These are phyloP conservation scores for Suillus fuscotomentosus DNA, from an alignment of 768 basidiomycete species.

Conservation along the genomic window DNA sequence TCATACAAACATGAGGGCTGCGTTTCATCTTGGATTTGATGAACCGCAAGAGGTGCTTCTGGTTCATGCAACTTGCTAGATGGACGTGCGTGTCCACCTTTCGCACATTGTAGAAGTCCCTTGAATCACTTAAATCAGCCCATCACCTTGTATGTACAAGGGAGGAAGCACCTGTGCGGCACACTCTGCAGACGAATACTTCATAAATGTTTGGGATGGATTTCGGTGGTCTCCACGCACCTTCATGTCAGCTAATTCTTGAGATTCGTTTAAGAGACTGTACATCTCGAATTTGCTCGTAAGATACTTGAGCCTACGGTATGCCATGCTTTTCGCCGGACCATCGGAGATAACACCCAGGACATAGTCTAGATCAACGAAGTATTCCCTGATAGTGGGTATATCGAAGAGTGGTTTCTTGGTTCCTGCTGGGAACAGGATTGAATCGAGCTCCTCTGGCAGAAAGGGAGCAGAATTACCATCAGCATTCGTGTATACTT, in stretches of 20 bases:
- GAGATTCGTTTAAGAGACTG: slow-evolving; percentile 85
- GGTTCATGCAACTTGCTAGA: slow-evolving; percentile 99
- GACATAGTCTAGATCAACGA: slow-evolving; percentile 91
- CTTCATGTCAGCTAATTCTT: slow-evolving; percentile 97
- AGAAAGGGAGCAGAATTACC: slow-evolving; percentile 2
- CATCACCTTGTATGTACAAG: not conserved
- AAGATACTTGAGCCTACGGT: slow-evolving; percentile 86
- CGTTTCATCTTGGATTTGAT: slow-evolving; percentile 99
- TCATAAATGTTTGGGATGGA: not conserved
- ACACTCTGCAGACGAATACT: slow-evolving; percentile 20
- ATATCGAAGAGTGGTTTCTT: slow-evolving; percentile 70
- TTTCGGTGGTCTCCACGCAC: slow-evolving; percentile 38
- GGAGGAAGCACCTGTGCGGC: slow-evolving; percentile 27
- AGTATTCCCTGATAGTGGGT: slow-evolving; percentile 91
- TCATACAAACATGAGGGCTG: slow-evolving; percentile 60
- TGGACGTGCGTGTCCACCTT: slow-evolving; percentile 99
- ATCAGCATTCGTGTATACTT: slow-evolving; percentile 57
- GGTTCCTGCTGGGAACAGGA: slow-evolving; percentile 21
- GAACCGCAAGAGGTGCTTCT: slow-evolving; percentile 96
- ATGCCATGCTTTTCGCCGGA: slow-evolving; percentile 95
- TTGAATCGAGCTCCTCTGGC: not conserved
- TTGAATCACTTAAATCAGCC: slow-evolving; percentile 30
- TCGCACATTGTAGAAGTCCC: slow-evolving; percentile 97
- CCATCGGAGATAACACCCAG: slow-evolving; percentile 91
- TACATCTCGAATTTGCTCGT: slow-evolving; percentile 95